Evolutionary conservation across 2,329 filamentous ascomycete genomes (phyloP).

Genomic region (Epichloe uncinata): DNA sequence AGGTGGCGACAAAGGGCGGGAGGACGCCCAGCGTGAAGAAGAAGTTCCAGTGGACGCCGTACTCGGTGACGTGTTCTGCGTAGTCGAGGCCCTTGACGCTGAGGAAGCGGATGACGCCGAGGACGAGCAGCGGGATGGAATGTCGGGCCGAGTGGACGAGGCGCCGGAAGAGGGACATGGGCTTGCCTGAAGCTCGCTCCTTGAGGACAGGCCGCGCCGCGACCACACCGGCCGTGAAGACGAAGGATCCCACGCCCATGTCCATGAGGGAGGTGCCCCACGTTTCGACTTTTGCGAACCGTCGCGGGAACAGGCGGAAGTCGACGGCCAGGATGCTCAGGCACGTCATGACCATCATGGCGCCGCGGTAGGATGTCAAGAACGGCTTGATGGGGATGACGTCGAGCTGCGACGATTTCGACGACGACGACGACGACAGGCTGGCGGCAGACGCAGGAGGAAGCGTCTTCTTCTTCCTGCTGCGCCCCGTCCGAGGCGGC

Average conservation of each 20-base stretch:
- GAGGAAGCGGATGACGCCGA: conserved; percentile 70
- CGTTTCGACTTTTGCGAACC: conserved; percentile 97
- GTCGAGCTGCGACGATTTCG: conserved; percentile 11
- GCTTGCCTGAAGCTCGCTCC: conserved; percentile 40
- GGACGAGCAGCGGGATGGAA: conserved; percentile 65
- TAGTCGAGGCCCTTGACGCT: conserved; percentile 93
- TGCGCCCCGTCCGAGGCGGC: conserved; percentile 28
- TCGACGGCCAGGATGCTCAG: conserved; percentile 93
- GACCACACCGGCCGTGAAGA: conserved; percentile 88
- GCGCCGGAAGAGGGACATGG: conserved; percentile 39
- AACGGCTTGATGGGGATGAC: conserved; percentile 76
- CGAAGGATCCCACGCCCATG: conserved; percentile 90
- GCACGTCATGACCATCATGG: conserved; percentile 84
- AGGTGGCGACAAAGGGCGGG: conserved; percentile 76
- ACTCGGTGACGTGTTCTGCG: conserved; percentile 92
- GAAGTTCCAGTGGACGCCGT: conserved; percentile 99
- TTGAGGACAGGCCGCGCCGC: conserved; percentile 71
- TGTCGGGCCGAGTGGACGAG: conserved; percentile 60
- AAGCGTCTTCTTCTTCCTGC: conserved; percentile 1
- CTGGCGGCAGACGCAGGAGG: not conserved
- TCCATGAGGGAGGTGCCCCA: conserved; percentile 99
- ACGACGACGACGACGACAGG: not conserved
- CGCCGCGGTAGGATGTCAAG: conserved; percentile 78
- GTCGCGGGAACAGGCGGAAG: conserved; percentile 80
- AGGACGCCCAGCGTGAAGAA: conserved; percentile 91